Evolutionary conservation across 2,329 filamentous ascomycete genomes (phyloP), one percentile per base, ranked within the genome.

Genomic region (Fusarium sp.): DNA sequence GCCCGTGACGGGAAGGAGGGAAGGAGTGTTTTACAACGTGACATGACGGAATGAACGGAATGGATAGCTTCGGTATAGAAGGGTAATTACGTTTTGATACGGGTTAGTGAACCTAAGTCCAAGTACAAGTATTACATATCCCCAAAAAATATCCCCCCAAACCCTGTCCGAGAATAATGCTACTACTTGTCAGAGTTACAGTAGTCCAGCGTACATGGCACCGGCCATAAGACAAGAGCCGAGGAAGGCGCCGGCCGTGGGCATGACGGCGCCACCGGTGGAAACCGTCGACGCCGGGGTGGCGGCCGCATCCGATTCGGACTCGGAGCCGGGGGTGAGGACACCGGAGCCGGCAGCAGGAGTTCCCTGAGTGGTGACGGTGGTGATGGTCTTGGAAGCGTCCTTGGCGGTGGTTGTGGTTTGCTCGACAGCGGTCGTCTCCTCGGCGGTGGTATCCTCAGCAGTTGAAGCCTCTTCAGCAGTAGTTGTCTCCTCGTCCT

Each of bases 161-260:
- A 29, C 18, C 40, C 40, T 31, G 24, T 31, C 8, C 24, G 5
- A 7, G 3, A 20, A 4, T 13, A 29, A 14, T 29, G 24, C 6
- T 35, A 9, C 27, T 22, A 29, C 27, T 29, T 31, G 52, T 24
- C n/a, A 18, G 20, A 35, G 20, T 57, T 76, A 82, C 50, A 81
- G 37, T 45, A 82, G 64, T 29, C 77, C 80, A 56, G 74, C 69
- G 52, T 75, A 78, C 58, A 77, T 79, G 22, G 74, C 76, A 45
- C 79, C 80, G 52, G 78, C 80, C 52, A 80, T 45, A 35, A 80
- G 54, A 27, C 57, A 72, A 5, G 70, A 64, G 11, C 70, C 79
- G 20, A 81, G 61, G 27, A 78, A 62, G 31, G 77, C 76, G 13
- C 59, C 78, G 45, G 74, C 76, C 27, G 79, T 77, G 27, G 78